phyloP scores from a whole-genome alignment of 805 yeast genomes.

The Metschnikowia similis region DNA sequence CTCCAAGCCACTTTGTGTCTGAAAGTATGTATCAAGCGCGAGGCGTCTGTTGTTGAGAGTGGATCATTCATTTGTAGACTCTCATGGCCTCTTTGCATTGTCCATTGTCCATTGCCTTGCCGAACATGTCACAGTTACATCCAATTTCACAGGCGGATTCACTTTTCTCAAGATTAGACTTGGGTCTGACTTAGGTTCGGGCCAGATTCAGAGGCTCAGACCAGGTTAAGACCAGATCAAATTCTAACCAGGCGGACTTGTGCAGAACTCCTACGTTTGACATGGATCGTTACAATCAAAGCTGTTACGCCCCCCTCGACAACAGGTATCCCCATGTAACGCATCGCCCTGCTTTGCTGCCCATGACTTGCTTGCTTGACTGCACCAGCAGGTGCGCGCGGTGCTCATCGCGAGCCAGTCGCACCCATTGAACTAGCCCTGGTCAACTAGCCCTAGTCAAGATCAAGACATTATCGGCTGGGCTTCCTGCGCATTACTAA shows the following conservation, averaged over 20 bases:
- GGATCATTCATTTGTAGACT: constrained; percentile 1
- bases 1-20: constrained; percentile 12
- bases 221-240: too few relatives aligned
- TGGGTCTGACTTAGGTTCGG: too few relatives aligned
- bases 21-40: constrained; percentile 13
- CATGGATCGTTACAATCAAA: too few relatives aligned
- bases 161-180: too few relatives aligned
- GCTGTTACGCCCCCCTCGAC: too few relatives aligned
- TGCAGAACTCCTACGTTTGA: too few relatives aligned
- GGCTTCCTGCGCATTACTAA: constrained; percentile 5
- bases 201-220: too few relatives aligned
- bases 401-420: background rate
- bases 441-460: background rate
- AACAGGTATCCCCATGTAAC: too few relatives aligned
- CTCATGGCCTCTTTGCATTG: background rate
- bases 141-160: too few relatives aligned
- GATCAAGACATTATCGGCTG: background rate
- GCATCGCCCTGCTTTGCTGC: background rate
- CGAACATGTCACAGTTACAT: too few relatives aligned
- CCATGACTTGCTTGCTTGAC: background rate
- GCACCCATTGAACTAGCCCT: background rate
- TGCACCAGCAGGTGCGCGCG: background rate
- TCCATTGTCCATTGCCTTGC: background rate
- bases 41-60: constrained; percentile 17
- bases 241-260: too few relatives aligned